phyloP scores from a whole-genome alignment of 306 rosid genomes.

The Carpinus viminea region DNA sequence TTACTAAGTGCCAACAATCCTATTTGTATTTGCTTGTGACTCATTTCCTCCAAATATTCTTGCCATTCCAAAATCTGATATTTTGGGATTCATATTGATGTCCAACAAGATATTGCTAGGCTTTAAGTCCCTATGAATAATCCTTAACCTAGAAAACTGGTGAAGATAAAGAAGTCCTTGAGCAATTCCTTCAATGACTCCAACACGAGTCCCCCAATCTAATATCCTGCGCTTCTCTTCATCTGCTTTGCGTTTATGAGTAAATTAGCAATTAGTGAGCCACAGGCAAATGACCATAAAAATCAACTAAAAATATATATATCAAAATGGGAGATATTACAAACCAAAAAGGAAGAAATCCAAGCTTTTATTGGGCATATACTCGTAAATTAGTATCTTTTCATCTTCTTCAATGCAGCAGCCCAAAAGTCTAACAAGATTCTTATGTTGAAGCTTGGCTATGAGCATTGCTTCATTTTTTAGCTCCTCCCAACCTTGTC shows the following conservation, averaged over 20 bases:
- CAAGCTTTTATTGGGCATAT: conserved; percentile 38
- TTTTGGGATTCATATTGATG: conserved; percentile 31
- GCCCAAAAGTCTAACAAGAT: conserved; percentile 41
- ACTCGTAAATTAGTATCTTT: conserved; percentile 34
- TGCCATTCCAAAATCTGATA: conserved; percentile 40
- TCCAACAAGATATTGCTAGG: conserved; percentile 36
- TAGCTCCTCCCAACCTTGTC: too few relatives aligned
- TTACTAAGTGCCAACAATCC: too few relatives aligned
- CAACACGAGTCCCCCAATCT: conserved; percentile 26
- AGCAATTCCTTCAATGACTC: conserved; percentile 30
- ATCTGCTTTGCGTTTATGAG: conserved; percentile 12
- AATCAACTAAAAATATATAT: not conserved
- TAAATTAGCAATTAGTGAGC: not conserved
- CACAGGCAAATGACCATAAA: not conserved
- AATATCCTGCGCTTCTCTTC: conserved; percentile 5
- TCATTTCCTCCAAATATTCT: conserved; percentile 31
- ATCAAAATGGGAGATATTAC: not conserved
- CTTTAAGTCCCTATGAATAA: conserved; percentile 36
- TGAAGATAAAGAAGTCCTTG: conserved; percentile 32
- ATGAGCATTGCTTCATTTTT: too few relatives aligned
- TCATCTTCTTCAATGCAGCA: conserved; percentile 37
- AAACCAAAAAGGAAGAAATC: conserved; percentile 38
- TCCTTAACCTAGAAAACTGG: conserved; percentile 32
- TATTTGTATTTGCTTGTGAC: not conserved
- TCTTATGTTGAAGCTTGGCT: not conserved